Percentiles rank a stretch among this genome's conserved stretches.
phyloP scores from a whole-genome alignment of 257 asterid species.

The Verbascum thapsus region DNA sequence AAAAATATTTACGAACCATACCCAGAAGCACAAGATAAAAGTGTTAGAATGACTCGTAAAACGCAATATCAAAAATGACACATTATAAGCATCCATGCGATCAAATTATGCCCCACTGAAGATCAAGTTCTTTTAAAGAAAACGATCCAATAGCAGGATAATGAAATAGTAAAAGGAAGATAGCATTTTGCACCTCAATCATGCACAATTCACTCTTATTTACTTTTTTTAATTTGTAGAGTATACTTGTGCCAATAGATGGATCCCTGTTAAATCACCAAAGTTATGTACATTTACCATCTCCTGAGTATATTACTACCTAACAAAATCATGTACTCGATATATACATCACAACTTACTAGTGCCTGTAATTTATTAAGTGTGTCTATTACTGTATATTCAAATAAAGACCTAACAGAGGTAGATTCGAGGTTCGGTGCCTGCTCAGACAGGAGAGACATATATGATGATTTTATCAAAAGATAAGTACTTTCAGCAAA shows the following conservation, averaged over 20 bases:
- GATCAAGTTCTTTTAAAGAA: not conserved
- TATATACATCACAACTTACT: too few relatives aligned
- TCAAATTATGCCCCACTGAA: not conserved
- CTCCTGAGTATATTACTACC: not conserved
- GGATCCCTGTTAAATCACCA: not conserved
- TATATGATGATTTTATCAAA: not conserved
- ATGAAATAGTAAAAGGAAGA: not conserved
- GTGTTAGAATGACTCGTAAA: not conserved
- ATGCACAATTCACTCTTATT: not conserved
- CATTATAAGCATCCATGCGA: not conserved
- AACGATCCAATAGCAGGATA: not conserved
- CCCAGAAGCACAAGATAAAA: not conserved
- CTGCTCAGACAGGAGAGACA: not conserved
- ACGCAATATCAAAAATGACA: not conserved
- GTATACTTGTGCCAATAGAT: not conserved
- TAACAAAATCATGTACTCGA: not conserved
- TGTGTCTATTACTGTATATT: too few relatives aligned
- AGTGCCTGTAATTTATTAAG: too few relatives aligned
- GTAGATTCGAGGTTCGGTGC: too few relatives aligned
- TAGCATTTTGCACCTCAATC: not conserved
- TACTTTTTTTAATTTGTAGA: not conserved
- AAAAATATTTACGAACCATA: not conserved
- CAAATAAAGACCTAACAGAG: not conserved
- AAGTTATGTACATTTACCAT: not conserved
- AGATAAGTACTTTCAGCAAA: too few relatives aligned